A percentile compares a stretch with the other conserved stretches of the same genome.
phyloP scores from a whole-genome alignment of 2,329 filamentous ascomycete species.

The Pestalotiopsis sp. region DNA sequence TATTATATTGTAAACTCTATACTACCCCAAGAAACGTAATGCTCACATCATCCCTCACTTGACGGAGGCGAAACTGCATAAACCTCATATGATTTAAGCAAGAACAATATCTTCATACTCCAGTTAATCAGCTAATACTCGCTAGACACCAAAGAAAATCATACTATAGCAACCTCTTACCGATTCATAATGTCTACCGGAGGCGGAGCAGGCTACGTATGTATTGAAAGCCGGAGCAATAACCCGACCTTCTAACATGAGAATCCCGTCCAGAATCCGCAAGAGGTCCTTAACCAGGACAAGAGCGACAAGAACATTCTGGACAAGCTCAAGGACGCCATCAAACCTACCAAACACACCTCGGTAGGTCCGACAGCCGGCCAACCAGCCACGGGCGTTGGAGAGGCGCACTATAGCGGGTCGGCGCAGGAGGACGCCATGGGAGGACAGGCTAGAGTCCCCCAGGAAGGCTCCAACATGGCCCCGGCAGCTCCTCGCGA shows the following conservation, averaged over 20 bases:
- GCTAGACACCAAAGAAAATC: not conserved
- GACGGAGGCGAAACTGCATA: not conserved
- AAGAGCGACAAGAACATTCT: not conserved
- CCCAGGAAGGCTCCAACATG: not conserved
- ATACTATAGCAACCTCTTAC: not conserved
- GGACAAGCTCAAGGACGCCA: conserved; percentile 2
- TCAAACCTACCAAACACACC: conserved; percentile 1
- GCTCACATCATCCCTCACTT: not conserved
- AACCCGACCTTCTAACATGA: not conserved
- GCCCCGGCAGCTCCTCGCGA: not conserved
- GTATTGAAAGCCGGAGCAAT: too few species aligned
- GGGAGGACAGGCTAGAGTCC: not conserved
- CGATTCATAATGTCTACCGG: not conserved
- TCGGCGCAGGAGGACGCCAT: not conserved
- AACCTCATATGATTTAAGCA: not conserved
- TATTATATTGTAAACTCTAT: not conserved
- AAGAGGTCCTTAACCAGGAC: not conserved
- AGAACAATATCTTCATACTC: too few species aligned
- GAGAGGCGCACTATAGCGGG: not conserved
- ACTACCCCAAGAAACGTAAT: not conserved
- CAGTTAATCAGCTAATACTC: too few species aligned
- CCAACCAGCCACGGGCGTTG: not conserved
- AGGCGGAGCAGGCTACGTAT: not conserved
- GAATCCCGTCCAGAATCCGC: not conserved
- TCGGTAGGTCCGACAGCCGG: not conserved